Conservation (phyloP, 257 asterid genomes). For the Penstemon eatonii region DNA sequence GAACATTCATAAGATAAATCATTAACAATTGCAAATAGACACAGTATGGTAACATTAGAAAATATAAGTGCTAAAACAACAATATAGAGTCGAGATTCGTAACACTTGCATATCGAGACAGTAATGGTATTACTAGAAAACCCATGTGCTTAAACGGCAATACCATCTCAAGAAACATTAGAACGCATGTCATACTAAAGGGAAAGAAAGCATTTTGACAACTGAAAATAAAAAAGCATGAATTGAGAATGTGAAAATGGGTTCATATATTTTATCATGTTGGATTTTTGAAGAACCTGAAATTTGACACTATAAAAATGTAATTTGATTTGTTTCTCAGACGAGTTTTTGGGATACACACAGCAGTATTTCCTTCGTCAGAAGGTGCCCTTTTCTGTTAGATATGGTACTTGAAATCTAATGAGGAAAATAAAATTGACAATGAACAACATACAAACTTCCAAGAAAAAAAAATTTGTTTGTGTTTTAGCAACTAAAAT, state of each 20-base stretch:
- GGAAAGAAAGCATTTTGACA: not conserved
- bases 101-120: not conserved
- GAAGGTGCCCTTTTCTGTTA: too few species aligned
- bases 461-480: too few species aligned
- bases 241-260: constrained; percentile 3
- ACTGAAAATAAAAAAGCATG: not conserved
- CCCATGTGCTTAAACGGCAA: not conserved
- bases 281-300: not conserved
- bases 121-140: not conserved
- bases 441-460: too few species aligned
- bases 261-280: constrained; percentile 4
- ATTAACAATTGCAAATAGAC: constrained; percentile 14
- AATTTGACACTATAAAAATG: too few species aligned
- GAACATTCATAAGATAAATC: constrained; percentile 33
- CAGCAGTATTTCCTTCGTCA: too few species aligned
- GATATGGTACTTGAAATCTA: too few species aligned
- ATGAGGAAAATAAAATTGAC: too few species aligned
- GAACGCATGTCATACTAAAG: not conserved
- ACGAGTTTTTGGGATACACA: too few species aligned
- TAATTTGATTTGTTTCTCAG: not conserved
- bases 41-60: too few species aligned
- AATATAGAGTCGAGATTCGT: too few species aligned
- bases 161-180: constrained; percentile 5
- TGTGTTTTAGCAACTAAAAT: too few species aligned
- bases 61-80: too few species aligned